phyloP scores from a whole-genome alignment of 2,329 filamentous ascomycete genomes.

The Apiospora malaysiana region DNA sequence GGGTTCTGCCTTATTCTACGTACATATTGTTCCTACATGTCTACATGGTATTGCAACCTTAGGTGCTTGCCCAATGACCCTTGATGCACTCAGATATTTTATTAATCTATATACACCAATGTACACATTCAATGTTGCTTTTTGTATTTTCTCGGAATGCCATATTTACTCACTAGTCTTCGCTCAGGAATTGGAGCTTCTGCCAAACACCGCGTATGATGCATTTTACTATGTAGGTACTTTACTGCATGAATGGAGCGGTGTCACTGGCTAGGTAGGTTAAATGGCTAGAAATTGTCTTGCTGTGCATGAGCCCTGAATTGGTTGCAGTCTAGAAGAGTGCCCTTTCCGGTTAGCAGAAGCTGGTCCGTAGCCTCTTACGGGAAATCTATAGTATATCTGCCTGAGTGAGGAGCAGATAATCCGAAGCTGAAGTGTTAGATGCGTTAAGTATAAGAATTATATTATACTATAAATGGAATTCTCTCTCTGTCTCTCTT shows the following conservation, averaged over 20 bases:
- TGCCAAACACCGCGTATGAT: neutral
- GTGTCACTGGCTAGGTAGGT: constrained; percentile 12
- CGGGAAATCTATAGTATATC: no score
- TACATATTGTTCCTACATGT: neutral
- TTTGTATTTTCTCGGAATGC: no score
- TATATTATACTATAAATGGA: no score
- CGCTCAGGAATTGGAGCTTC: neutral
- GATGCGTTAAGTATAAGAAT: neutral
- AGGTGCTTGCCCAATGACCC: no score
- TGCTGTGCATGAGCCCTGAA: neutral
- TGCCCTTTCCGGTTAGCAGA: neutral
- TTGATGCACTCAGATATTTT: no score
- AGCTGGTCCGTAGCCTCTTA: neutral
- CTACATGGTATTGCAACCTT: neutral
- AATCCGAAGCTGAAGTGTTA: neutral
- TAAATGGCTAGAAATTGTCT: neutral
- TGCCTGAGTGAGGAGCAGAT: neutral
- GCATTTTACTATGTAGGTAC: no score
- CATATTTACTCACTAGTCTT: neutral
- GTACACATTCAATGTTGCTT: neutral
- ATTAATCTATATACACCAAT: neutral
- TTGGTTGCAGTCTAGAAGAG: neutral
- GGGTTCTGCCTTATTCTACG: neutral
- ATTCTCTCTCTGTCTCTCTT: no score
- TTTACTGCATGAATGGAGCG: neutral